phyloP scores from a whole-genome alignment of 2,329 filamentous ascomycete genomes.

The Penicillium sp. region DNA sequence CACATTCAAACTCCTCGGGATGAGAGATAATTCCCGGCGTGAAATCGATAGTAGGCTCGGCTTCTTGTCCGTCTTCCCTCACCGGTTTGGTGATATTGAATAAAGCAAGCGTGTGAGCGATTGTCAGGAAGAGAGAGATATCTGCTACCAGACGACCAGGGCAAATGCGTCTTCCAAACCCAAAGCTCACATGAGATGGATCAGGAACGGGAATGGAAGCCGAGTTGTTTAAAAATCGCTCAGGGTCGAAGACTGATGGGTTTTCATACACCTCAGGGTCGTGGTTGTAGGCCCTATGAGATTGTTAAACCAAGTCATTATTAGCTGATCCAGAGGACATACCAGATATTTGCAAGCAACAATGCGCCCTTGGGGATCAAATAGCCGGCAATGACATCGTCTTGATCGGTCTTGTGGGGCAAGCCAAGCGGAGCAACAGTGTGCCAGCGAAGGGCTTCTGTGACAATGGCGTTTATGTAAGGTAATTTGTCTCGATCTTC shows the following conservation, averaged over 20 bases:
- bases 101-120: conserved; percentile 1
- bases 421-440: background rate
- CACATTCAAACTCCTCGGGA: background rate
- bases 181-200: conserved; percentile 3
- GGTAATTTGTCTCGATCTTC: conserved; percentile 15
- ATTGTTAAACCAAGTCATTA: background rate
- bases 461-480: conserved; percentile 6
- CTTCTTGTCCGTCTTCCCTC: background rate
- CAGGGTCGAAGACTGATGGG: conserved; percentile 2
- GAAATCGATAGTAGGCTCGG: background rate
- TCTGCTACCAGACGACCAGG: conserved; percentile 4
- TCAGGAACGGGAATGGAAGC: background rate
- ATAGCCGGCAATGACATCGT: conserved; percentile 2
- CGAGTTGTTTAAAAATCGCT: conserved; percentile 1
- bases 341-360: conserved; percentile 3
- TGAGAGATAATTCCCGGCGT: conserved; percentile 1
- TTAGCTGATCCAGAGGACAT: background rate
- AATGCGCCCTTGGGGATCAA: conserved; percentile 2
- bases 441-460: conserved; percentile 5
- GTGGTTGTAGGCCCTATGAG: conserved; percentile 7
- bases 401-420: conserved; percentile 3
- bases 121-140: conserved; percentile 4
- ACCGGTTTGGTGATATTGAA: conserved; percentile 6
- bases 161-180: conserved; percentile 5
- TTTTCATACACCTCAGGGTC: conserved; percentile 1